phyloP scores from a whole-genome alignment of 352 stramenopile genomes.

The Peronosclerospora sorghi region DNA sequence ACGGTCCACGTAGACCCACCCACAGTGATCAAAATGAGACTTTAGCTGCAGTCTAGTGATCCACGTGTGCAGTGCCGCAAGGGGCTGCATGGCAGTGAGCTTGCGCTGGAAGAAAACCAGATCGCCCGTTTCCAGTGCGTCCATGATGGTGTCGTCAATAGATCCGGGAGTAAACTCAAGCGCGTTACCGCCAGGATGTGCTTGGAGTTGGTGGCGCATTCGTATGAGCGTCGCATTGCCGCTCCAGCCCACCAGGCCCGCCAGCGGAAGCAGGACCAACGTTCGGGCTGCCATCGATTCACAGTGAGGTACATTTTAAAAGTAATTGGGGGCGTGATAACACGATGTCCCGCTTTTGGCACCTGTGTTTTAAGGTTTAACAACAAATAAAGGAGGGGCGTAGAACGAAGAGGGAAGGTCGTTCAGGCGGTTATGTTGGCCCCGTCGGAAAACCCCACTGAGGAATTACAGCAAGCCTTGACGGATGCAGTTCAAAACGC shows the following conservation, averaged over 20 bases:
- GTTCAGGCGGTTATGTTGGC: too few species aligned
- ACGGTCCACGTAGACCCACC: constrained; percentile 71
- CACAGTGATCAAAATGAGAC: constrained; percentile 73
- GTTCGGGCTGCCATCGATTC: constrained; percentile 21
- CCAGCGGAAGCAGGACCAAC: constrained; percentile 52
- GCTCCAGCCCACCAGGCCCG: constrained; percentile 49
- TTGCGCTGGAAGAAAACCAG: constrained; percentile 71
- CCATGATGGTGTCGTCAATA: constrained; percentile 82
- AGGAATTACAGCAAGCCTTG: too few species aligned
- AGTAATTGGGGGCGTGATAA: too few species aligned
- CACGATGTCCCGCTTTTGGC: too few species aligned
- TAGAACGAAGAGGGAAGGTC: too few species aligned
- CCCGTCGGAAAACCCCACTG: too few species aligned
- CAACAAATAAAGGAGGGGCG: too few species aligned
- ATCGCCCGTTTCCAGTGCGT: constrained; percentile 78
- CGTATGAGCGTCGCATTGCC: constrained; percentile 48
- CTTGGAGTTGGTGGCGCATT: constrained; percentile 29
- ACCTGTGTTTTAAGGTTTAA: too few species aligned
- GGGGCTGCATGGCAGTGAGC: constrained; percentile 56
- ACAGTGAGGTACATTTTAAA: constrained; percentile 3
- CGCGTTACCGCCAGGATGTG: constrained; percentile 18
- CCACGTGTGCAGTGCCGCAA: constrained; percentile 61
- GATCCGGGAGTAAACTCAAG: constrained; percentile 65
- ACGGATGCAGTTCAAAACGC: too few species aligned
- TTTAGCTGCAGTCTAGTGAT: constrained; percentile 36